phyloP scores from a whole-genome alignment of 2,329 filamentous ascomycete genomes.

The Cytospora chrysosperma region DNA sequence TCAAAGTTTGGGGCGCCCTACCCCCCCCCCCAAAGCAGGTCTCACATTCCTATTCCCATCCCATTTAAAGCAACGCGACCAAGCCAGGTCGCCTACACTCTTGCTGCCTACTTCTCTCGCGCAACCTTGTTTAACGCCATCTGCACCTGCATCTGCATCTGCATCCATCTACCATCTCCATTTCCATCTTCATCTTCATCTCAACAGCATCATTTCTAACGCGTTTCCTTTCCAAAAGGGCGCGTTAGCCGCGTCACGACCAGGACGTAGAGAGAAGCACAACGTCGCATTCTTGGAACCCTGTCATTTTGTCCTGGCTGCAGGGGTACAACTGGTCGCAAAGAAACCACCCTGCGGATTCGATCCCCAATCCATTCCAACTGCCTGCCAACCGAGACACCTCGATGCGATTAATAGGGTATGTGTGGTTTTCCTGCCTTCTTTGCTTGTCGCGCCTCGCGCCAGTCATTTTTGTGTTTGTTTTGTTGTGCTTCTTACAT shows the following conservation, averaged over 20 bases:
- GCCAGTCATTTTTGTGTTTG: background rate
- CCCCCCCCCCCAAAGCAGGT: background rate
- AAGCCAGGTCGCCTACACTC: conserved; percentile 3
- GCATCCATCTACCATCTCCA: background rate
- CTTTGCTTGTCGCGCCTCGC: background rate
- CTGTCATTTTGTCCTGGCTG: background rate
- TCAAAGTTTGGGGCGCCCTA: background rate
- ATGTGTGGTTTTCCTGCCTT: background rate
- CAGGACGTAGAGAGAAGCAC: background rate
- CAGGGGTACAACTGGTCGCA: background rate
- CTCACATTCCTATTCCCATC: background rate
- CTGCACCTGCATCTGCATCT: background rate
- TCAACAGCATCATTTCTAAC: background rate
- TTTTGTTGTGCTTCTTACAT: background rate
- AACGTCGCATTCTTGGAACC: background rate
- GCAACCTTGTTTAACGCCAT: conserved; percentile 16
- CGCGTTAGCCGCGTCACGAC: background rate
- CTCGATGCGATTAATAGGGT: conserved; percentile 21
- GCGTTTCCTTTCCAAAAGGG: background rate
- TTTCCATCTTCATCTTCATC: background rate
- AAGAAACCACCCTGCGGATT: background rate
- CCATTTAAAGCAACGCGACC: conserved; percentile 14
- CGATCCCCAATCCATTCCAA: background rate
- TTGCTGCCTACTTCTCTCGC: conserved; percentile 9
- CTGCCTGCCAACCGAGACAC: background rate